A percentile compares a stretch with the other conserved stretches of the same genome.
Conservation (phyloP, 2,329 filamentous ascomycete species). For the Aureobasidium sp. region DNA sequence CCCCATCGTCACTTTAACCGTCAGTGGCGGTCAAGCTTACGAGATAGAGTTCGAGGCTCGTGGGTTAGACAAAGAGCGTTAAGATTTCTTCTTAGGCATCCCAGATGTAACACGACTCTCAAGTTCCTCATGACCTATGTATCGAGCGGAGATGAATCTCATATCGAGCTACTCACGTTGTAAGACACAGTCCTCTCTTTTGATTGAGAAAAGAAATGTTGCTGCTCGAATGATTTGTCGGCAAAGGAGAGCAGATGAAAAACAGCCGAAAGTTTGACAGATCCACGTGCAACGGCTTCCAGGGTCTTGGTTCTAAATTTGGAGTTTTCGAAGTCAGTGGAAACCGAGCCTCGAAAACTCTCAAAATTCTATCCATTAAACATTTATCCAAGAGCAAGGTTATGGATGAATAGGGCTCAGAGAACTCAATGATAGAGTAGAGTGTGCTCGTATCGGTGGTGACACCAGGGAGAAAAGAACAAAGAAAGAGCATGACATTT, state of each 20-base stretch:
- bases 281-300: not conserved
- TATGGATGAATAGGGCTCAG: not conserved
- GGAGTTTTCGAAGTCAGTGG: not conserved
- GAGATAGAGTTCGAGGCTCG: not conserved
- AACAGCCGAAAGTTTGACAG: not conserved
- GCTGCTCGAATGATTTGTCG: not conserved
- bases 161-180: not conserved
- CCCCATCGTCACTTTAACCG: not conserved
- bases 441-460: not conserved
- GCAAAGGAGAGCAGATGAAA: not conserved
- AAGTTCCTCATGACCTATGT: not conserved
- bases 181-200: not conserved
- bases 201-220: not conserved
- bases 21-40: not conserved
- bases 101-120: not conserved
- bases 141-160: not conserved
- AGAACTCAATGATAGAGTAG: not conserved
- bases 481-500: not conserved
- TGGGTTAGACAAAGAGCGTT: not conserved
- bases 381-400: not conserved
- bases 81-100: not conserved
- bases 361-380: not conserved
- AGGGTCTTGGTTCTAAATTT: constrained; percentile 1
- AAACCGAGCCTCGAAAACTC: not conserved
- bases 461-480: not conserved